Percentiles rank a stretch among this genome's conserved stretches.
These are phyloP conservation scores for Phytophthora uliginosa DNA, from an alignment of 352 stramenopile genomes.

Conservation along the genomic window DNA sequence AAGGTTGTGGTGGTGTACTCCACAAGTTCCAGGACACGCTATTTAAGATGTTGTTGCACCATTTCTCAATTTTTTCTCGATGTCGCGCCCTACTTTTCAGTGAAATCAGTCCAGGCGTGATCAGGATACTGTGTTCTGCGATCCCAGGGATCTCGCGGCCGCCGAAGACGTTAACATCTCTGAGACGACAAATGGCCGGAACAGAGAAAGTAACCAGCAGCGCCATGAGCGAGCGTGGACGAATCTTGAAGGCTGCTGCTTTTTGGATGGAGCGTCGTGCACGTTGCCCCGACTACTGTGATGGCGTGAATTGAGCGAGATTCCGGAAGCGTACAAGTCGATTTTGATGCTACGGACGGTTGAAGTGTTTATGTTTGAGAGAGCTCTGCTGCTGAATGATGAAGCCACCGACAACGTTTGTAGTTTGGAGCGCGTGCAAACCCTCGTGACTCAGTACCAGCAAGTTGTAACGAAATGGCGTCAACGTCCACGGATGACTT, in stretches of 20 bases:
- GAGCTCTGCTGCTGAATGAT: constrained; percentile 6
- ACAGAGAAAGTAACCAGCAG: constrained; percentile 25
- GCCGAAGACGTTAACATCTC: too few species aligned
- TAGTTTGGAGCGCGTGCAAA: constrained; percentile 20
- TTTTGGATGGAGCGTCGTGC: constrained; percentile 24
- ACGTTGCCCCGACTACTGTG: constrained; percentile 19
- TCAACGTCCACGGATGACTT: constrained; percentile 18
- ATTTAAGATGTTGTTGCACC: too few species aligned
- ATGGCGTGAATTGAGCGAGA: constrained; percentile 19
- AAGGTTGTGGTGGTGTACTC: too few species aligned
- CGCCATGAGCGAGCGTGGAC: constrained; percentile 23
- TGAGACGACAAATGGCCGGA: neutral
- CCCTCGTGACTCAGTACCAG: constrained; percentile 30
- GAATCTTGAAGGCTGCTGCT: constrained; percentile 30
- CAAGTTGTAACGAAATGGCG: constrained; percentile 20
- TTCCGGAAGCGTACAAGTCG: constrained; percentile 16
- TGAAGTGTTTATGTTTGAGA: constrained; percentile 45
- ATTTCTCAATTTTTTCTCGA: too few species aligned
- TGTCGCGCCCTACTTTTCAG: too few species aligned
- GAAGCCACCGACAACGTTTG: neutral
- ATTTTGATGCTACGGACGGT: constrained; percentile 39
- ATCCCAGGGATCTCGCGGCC: too few species aligned
- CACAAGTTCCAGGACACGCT: too few species aligned
- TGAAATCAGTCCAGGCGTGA: too few species aligned
- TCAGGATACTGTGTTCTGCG: too few species aligned